A percentile compares a stretch with the other conserved stretches of the same genome.
Evolutionary conservation across 2,329 filamentous ascomycete genomes (phyloP).

Genomic region (Chrysoporthe puriensis): DNA sequence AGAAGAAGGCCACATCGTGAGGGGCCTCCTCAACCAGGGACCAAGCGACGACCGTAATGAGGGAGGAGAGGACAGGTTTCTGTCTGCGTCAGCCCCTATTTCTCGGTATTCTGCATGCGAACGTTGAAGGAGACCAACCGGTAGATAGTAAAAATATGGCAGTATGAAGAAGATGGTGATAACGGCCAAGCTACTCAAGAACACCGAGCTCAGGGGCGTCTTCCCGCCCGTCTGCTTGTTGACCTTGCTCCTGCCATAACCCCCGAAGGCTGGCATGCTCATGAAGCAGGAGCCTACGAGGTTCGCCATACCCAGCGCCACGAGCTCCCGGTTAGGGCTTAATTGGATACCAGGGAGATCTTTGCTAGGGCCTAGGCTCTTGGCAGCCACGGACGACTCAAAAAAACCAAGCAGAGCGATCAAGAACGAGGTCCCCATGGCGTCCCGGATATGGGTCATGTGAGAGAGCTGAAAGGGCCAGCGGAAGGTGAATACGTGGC

Average conservation of each 20-base stretch:
- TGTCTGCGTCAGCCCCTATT: slow-evolving; percentile 40
- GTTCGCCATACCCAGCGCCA: slow-evolving; percentile 89
- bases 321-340: slow-evolving; percentile 90
- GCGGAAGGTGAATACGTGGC: slow-evolving; percentile 76
- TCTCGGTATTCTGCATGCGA: too few relatives aligned
- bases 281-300: slow-evolving; percentile 90
- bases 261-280: slow-evolving; percentile 90
- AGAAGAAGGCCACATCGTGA: slow-evolving; percentile 88
- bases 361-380: slow-evolving; percentile 74
- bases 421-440: slow-evolving; percentile 88
- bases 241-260: slow-evolving; percentile 94
- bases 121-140: slow-evolving; percentile 60
- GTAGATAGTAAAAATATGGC: slow-evolving; percentile 92
- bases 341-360: slow-evolving; percentile 79
- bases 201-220: slow-evolving; percentile 90
- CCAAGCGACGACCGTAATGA: slow-evolving; percentile 95
- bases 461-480: slow-evolving; percentile 82
- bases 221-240: slow-evolving; percentile 90
- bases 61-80: slow-evolving; percentile 91
- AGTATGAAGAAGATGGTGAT: slow-evolving; percentile 80
- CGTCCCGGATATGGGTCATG: slow-evolving; percentile 80
- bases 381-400: slow-evolving; percentile 94
- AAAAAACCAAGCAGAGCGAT: slow-evolving; percentile 98
- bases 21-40: slow-evolving; percentile 95
- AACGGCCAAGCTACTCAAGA: slow-evolving; percentile 81